These are phyloP conservation scores for Waitea zeae DNA, from an alignment of 1,284 basidiomycete species.

Conservation along the genomic window DNA sequence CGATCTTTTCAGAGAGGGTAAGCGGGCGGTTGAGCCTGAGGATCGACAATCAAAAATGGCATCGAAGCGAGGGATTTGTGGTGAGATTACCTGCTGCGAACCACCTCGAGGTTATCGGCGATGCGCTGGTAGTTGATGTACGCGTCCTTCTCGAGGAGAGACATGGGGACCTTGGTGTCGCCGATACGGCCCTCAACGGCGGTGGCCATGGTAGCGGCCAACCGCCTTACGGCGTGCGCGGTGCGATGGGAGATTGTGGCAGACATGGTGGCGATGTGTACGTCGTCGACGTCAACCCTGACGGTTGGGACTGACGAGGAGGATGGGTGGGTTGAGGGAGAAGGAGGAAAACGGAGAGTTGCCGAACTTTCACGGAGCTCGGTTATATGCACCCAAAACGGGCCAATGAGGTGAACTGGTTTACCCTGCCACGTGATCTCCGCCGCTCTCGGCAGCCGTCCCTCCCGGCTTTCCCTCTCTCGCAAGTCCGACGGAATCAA, in stretches of 20 bases:
- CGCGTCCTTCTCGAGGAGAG: constrained; percentile 68
- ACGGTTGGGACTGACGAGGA: too few species aligned
- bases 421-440: too few species aligned
- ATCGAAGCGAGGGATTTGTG: constrained; percentile 1
- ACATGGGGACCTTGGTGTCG: constrained; percentile 89
- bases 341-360: too few species aligned
- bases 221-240: constrained; percentile 37
- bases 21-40: constrained; percentile 79
- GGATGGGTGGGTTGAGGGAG: background rate
- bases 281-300: constrained; percentile 15
- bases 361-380: too few species aligned
- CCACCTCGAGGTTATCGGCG: constrained; percentile 82
- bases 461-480: too few species aligned
- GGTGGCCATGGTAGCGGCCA: constrained; percentile 65
- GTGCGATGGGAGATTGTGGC: constrained; percentile 44
- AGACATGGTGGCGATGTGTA: constrained; percentile 38
- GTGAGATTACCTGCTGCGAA: constrained; percentile 55
- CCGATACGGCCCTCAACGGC: constrained; percentile 63
- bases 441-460: too few species aligned
- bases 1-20: constrained; percentile 95
- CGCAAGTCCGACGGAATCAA: too few species aligned
- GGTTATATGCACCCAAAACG: too few species aligned
- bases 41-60: constrained; percentile 3
- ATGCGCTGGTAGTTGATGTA: constrained; percentile 98
- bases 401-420: too few species aligned